Evolutionary conservation across 2,329 filamentous ascomycete species (phyloP).

Genomic region (Aspergillus sojae): DNA sequence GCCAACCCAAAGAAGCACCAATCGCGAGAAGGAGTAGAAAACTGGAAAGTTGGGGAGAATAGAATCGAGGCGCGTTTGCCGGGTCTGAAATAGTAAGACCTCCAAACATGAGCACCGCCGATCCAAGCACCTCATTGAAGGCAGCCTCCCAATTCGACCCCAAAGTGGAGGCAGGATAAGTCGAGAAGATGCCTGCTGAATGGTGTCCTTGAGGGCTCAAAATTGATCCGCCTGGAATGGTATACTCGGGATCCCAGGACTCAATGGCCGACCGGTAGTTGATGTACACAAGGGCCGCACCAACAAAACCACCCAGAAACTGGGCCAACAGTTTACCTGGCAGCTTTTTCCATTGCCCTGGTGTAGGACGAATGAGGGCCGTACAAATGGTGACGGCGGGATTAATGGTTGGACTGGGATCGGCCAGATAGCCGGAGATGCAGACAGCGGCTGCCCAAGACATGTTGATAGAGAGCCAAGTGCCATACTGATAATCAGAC

Average conservation of each 20-base stretch:
- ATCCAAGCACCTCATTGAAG: constrained; percentile 31
- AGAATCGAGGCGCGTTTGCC: constrained; percentile 27
- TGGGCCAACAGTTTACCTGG: constrained; percentile 32
- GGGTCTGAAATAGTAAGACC: constrained; percentile 30
- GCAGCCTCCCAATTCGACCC: constrained; percentile 36
- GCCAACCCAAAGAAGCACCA: constrained; percentile 35
- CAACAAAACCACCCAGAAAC: constrained; percentile 34
- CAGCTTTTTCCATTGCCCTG: constrained; percentile 31
- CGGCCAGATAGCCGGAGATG: constrained; percentile 30
- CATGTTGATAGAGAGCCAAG: constrained; percentile 38
- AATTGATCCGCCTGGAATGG: constrained; percentile 33
- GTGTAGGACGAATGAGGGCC: constrained; percentile 31
- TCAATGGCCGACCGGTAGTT: constrained; percentile 35
- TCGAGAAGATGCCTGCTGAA: constrained; percentile 33
- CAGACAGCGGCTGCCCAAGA: constrained; percentile 35
- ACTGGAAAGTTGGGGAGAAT: constrained; percentile 28
- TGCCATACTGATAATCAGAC: constrained; percentile 36
- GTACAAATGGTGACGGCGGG: constrained; percentile 29
- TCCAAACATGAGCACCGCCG: constrained; percentile 36
- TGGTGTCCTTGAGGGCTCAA: constrained; percentile 31
- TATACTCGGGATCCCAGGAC: constrained; percentile 36
- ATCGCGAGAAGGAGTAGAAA: constrained; percentile 33
- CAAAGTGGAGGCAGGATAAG: constrained; percentile 29
- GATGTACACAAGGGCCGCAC: constrained; percentile 32
- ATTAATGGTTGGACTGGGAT: constrained; percentile 33